A percentile compares a stretch with the other conserved stretches of the same genome.
Conservation (phyloP, 441 rosid genomes). For the Syzygium syzygioides region DNA sequence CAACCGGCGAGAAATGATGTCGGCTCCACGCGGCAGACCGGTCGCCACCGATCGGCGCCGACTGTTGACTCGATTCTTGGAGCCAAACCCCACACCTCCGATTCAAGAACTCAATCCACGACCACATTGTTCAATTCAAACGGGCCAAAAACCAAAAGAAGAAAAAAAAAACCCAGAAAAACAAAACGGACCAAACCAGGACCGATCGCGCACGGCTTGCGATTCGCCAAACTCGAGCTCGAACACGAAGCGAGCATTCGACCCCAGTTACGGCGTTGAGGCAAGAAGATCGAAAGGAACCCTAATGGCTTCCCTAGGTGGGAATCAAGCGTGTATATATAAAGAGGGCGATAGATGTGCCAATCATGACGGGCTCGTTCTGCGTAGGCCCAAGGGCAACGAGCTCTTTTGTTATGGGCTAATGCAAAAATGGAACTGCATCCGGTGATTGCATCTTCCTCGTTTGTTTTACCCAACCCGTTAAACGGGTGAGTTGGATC, state of each 20-base stretch:
- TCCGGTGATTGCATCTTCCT: too few relatives aligned
- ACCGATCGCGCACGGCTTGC: not conserved
- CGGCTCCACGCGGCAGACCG: conserved; percentile 52
- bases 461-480: too few relatives aligned
- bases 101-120: conserved; percentile 14
- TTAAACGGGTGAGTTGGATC: too few relatives aligned
- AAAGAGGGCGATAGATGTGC: not conserved
- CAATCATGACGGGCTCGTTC: not conserved
- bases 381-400: not conserved
- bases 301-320: not conserved
- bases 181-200: not conserved
- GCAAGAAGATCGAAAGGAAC: not conserved
- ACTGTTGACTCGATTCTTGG: conserved; percentile 39
- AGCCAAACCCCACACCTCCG: conserved; percentile 13
- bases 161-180: not conserved
- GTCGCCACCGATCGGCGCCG: conserved; percentile 31
- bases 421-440: too few relatives aligned
- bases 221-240: not conserved
- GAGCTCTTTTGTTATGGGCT: not conserved
- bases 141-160: not conserved
- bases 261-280: not conserved
- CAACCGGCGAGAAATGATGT: conserved; percentile 19
- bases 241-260: not conserved
- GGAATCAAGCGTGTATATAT: not conserved
- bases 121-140: not conserved